phyloP scores from a whole-genome alignment of 2,329 filamentous ascomycete species.

The Ophiostoma piceae region DNA sequence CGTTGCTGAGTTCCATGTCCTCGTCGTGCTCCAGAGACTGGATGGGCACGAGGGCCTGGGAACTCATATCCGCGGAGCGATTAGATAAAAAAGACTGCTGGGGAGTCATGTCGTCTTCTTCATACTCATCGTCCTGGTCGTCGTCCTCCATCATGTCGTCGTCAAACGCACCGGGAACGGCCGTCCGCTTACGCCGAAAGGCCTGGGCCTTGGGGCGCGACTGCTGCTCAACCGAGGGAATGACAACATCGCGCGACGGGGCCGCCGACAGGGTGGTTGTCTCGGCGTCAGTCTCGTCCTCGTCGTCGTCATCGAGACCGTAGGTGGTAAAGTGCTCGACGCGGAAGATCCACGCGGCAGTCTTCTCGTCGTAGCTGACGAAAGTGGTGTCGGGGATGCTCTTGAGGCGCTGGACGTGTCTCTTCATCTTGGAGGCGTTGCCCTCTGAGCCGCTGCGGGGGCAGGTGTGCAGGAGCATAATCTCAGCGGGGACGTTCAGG shows the following conservation, averaged over 20 bases:
- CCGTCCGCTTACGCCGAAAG: conserved; percentile 40
- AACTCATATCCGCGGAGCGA: conserved; percentile 75
- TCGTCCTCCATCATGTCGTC: conserved; percentile 51
- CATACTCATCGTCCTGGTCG: conserved; percentile 57
- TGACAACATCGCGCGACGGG: conserved; percentile 33
- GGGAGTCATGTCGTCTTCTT: conserved; percentile 43
- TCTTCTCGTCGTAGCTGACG: conserved; percentile 69
- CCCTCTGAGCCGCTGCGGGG: conserved; percentile 65
- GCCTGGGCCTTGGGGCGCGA: conserved; percentile 55
- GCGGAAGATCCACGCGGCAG: conserved; percentile 82
- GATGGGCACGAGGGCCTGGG: conserved; percentile 54
- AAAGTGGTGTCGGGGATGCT: conserved; percentile 77
- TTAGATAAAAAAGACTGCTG: conserved; percentile 85
- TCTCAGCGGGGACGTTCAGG: conserved; percentile 83
- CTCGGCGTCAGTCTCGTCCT: conserved; percentile 63
- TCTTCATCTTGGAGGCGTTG: conserved; percentile 42
- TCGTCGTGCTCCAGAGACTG: conserved; percentile 51
- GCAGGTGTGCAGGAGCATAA: conserved; percentile 89
- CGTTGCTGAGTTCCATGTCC: conserved; percentile 66
- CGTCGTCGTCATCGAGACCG: conserved; percentile 74
- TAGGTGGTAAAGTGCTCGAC: conserved; percentile 98
- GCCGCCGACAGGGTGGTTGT: conserved; percentile 34
- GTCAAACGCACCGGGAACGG: conserved; percentile 77
- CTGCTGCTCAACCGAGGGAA: conserved; percentile 34
- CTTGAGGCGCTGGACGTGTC: conserved; percentile 77